Evolutionary conservation across 371 early-diverging fungal genomes (phyloP), one percentile per base, ranked within the genome.

Genomic region (Saksenaea vasiformis): DNA sequence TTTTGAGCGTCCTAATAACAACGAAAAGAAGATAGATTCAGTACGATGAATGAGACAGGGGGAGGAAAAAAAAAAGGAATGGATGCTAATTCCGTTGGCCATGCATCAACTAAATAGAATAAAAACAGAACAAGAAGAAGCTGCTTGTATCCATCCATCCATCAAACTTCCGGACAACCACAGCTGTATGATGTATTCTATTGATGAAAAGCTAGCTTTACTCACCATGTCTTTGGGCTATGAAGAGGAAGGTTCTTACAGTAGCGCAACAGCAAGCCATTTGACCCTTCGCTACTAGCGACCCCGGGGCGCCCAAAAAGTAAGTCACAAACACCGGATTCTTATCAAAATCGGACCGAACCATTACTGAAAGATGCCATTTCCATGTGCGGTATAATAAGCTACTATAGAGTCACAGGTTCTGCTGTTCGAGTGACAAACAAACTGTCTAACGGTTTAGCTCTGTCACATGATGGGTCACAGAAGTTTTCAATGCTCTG

Each of bases 1-100:
- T 86, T 82, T 79, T 92, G 90, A 65, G 87, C 64, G 76, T 88
- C 87, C 88, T 86, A 77, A 11, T 58, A 22, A 58, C 24, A 27
- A 54, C 38, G 24, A 51, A 34, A 58, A 26, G 55, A 58, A 14
- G 11, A 39, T 3, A 10, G 11, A 39, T 5, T 39, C 39, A 39
- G n/a, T 39, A 39, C 11, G 2, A 5, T 11, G 24, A 5, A 47
- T 31, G 31, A 4, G 31, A 31, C 31, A 17, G 22, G 24, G 10
- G 19, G 44, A 44, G n/a, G 4, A 44, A 15, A n/a, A 44, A 19
- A 47, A 10, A 22, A n/a, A 41, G 14, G 14, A 22, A 19, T 47
- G 51, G 24, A 19, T 1, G 1, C 3, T 19, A 17, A 19, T n/a
- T 4, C 5, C 10, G 0, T 26, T 2, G 5, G 51, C 51, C 22